These are phyloP conservation scores for Skeletonema menzelii DNA, from an alignment of 108 stramenopile species.

Conservation along the genomic window DNA sequence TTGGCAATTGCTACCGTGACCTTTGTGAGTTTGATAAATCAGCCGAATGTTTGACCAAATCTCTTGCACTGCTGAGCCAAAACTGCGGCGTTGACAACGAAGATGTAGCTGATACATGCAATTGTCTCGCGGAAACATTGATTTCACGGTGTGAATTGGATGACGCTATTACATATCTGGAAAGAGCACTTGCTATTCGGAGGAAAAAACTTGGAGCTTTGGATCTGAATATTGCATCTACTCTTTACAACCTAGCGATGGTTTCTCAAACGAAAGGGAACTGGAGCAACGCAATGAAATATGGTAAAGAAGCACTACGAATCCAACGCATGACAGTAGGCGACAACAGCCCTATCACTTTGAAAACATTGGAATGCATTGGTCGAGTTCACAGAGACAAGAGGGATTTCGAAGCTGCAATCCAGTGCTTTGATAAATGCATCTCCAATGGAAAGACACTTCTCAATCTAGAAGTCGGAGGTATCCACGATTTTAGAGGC, in stretches of 20 bases:
- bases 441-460: conserved; percentile 23
- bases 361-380: conserved; percentile 43
- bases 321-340: conserved; percentile 24
- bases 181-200: conserved; percentile 32
- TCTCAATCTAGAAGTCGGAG: conserved; percentile 28
- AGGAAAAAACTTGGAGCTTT: conserved; percentile 30
- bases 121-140: conserved; percentile 46
- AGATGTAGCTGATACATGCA: conserved; percentile 52
- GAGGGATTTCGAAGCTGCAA: conserved; percentile 38
- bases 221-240: conserved; percentile 32
- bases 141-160: conserved; percentile 41
- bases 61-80: conserved; percentile 26
- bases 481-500: conserved; percentile 33
- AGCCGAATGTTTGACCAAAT: conserved; percentile 38
- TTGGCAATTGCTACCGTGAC: conserved; percentile 50
- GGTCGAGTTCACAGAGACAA: conserved; percentile 44
- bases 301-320: conserved; percentile 48
- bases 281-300: conserved; percentile 44
- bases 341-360: conserved; percentile 24
- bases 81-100: conserved; percentile 39
- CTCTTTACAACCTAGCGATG: conserved; percentile 40
- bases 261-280: conserved; percentile 41
- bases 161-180: conserved; percentile 34
- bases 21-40: conserved; percentile 46
- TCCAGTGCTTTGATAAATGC: conserved; percentile 40